Base-by-base conservation (phyloP, 345 rosid genomes). In the Rubroshorea leprosula region DNA sequence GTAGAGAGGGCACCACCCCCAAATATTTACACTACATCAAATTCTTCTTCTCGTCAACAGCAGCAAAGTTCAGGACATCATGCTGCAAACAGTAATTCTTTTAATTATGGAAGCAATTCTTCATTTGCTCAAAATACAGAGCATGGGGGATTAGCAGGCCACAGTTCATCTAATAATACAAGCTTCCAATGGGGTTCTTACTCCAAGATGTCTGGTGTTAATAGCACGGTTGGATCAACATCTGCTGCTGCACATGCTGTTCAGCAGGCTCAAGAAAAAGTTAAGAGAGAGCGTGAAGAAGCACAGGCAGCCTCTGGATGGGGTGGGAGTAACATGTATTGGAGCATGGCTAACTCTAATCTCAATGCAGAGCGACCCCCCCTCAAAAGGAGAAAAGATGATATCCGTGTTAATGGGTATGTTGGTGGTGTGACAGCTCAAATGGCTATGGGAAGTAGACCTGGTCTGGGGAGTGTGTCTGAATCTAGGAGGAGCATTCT, bases 1-100 rank as follows among this genome's bases (percentile, higher is more conserved):
- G 44, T 61, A 2, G 99, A 93, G 77, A 89, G 46, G 68, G 60
- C 73, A 23, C 96, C 86, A 0, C 99, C 99, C 46, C 61, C 83
- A 45, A 83, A 62, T 68, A 68, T 77, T 65, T 27, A 59, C 15
- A 80, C 57, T 74, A 50, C 85, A 51, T 38, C 72, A 31, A 72
- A 71, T 54, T 55, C 41, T 62, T 72, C 82, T 60, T 58, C 70
- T 52, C 64, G 53, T 51, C 85, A 77, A 69, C 76, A 68, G 60
- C 70, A 73, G 45, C 78, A 79, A 56, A 78, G 60, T 68, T 69
- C 84, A 49, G 72, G 68, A 44, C 64, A 48, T 48, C 71, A 45
- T 55, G 58, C 65, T 27, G 53, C 70, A 47, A 55, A 66, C 55
- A 72, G 68, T 35, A 74, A 41, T 13, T n/a, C 66, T 15, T 51